Percentiles rank a stretch among this genome's conserved stretches.
Conservation (phyloP, 1,139 yeast genomes). For the Protomyces macrosporus region DNA sequence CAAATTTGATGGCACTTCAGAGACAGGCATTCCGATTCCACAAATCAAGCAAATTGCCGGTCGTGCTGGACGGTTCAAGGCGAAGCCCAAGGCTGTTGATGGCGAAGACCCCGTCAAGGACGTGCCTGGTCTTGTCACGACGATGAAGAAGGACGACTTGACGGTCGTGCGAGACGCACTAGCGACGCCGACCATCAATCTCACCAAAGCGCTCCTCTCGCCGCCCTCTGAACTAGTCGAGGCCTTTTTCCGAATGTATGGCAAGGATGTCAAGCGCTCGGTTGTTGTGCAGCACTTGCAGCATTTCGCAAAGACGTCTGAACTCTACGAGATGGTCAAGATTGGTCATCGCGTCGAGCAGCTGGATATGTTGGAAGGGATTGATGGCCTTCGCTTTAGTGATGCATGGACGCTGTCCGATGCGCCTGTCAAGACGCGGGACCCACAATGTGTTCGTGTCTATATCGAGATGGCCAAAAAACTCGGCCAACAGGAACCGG, state of each 20-base stretch:
- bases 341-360: conserved; percentile 44
- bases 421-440: conserved; percentile 39
- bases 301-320: conserved; percentile 40
- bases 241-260: conserved; percentile 52
- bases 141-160: conserved; percentile 47
- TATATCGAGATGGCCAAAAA: conserved; percentile 29
- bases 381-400: conserved; percentile 40
- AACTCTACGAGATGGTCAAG: conserved; percentile 44
- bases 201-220: conserved; percentile 60
- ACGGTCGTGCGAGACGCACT: conserved; percentile 46
- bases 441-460: conserved; percentile 23
- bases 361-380: conserved; percentile 46
- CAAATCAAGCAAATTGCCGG: conserved; percentile 92
- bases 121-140: conserved; percentile 54
- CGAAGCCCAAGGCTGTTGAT: conserved; percentile 28
- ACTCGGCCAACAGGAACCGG: conserved; percentile 30
- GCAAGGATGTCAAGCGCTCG: conserved; percentile 46
- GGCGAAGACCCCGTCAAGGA: conserved; percentile 27
- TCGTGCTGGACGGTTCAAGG: conserved; percentile 78
- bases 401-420: conserved; percentile 58
- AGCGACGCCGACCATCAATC: conserved; percentile 45
- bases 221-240: conserved; percentile 60
- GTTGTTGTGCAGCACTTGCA: conserved; percentile 50
- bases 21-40: conserved; percentile 51
- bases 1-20: conserved; percentile 65